Evolutionary conservation across 1,139 yeast genomes (phyloP).

Genomic region (Yamadazyma atmosphaerica): DNA sequence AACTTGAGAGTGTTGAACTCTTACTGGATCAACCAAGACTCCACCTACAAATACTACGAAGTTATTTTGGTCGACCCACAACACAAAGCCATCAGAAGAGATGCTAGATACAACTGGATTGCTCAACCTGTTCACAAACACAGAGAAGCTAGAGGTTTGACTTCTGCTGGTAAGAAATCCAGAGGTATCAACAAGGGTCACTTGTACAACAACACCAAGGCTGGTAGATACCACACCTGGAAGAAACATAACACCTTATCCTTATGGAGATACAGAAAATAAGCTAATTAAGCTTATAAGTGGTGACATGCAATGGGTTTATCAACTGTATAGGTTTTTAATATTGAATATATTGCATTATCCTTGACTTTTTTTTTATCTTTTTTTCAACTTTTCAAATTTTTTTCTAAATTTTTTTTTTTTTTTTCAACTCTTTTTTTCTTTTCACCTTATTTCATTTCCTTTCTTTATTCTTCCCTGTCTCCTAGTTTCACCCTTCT

Average conservation of each 20-base stretch:
- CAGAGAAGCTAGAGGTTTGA: conserved; percentile 99
- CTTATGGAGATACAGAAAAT: conserved; percentile 99
- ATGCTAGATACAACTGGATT: conserved; percentile 99
- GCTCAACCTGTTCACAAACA: conserved; percentile 99
- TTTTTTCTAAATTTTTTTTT: no score
- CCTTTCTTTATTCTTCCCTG: background rate
- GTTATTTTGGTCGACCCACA: conserved; percentile 96
- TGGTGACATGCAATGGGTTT: conserved; percentile 4
- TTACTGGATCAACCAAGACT: conserved; percentile 99
- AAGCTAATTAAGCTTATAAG: conserved; percentile 27
- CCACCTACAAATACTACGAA: conserved; percentile 99
- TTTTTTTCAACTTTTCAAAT: background rate
- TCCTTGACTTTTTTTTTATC: background rate
- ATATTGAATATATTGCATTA: conserved; percentile 5
- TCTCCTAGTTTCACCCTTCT: background rate
- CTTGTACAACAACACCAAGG: conserved; percentile 95
- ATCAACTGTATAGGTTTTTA: conserved; percentile 3
- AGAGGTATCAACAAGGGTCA: conserved; percentile 99
- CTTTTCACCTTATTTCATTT: background rate
- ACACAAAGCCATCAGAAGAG: conserved; percentile 99
- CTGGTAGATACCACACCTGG: conserved; percentile 99
- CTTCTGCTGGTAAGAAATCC: conserved; percentile 97
- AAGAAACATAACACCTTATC: conserved; percentile 98
- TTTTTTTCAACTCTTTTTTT: background rate
- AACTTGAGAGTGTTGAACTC: conserved; percentile 99